Percentiles rank a stretch among this genome's conserved stretches.
phyloP scores from a whole-genome alignment of 2,329 filamentous ascomycete species.

The Talaromyces sp. region DNA sequence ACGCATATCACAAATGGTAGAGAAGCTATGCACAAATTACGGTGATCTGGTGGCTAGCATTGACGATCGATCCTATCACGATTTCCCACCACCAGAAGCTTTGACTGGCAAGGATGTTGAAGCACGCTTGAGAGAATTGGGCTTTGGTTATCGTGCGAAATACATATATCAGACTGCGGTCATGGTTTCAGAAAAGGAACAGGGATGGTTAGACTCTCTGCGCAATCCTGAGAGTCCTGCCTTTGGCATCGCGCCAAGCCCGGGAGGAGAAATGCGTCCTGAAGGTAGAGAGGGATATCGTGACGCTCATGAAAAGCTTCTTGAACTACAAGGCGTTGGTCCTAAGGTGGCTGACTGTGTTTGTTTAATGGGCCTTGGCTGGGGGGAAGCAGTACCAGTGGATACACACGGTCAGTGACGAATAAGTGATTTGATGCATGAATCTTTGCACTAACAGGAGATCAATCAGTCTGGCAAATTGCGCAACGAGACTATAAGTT shows the following conservation, averaged over 20 bases:
- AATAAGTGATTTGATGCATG: no score
- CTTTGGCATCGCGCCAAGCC: slow-evolving; percentile 47
- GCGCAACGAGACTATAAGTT: slow-evolving; percentile 95
- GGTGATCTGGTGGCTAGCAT: slow-evolving; percentile 71
- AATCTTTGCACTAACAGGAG: slow-evolving; percentile 1
- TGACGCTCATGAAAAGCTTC: slow-evolving; percentile 73
- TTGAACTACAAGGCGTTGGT: slow-evolving; percentile 80
- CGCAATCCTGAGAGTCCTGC: slow-evolving; percentile 71
- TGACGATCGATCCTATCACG: slow-evolving; percentile 71
- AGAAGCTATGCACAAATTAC: slow-evolving; percentile 85
- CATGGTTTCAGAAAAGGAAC: slow-evolving; percentile 66
- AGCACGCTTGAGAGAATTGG: slow-evolving; percentile 71
- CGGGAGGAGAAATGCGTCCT: slow-evolving; percentile 49
- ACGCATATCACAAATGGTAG: slow-evolving; percentile 93
- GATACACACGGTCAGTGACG: slow-evolving; percentile 70
- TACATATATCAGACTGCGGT: slow-evolving; percentile 85
- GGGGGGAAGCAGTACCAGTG: slow-evolving; percentile 91
- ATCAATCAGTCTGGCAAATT: slow-evolving; percentile 79
- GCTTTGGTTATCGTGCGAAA: slow-evolving; percentile 91
- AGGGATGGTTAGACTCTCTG: slow-evolving; percentile 72
- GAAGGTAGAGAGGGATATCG: slow-evolving; percentile 65
- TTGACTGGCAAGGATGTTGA: slow-evolving; percentile 76
- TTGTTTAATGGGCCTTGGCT: slow-evolving; percentile 91
- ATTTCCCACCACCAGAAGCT: slow-evolving; percentile 75
- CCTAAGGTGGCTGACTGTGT: slow-evolving; percentile 98